phyloP scores from a whole-genome alignment of 2,329 filamentous ascomycete genomes.

The Aspergillus sp. region DNA sequence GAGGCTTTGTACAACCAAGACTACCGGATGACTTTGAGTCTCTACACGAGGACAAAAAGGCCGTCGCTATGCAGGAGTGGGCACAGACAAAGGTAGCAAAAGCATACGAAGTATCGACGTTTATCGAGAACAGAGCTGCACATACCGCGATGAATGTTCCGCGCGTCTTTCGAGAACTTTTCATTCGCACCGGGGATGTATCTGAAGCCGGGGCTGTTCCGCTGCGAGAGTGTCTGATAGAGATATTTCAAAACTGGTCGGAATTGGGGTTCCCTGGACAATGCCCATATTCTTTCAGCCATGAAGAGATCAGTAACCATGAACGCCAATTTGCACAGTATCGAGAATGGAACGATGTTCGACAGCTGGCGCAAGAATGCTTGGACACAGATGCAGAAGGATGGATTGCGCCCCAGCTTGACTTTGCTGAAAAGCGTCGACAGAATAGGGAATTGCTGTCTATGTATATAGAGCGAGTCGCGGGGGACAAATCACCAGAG shows the following conservation, averaged over 20 bases:
- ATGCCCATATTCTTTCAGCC: constrained; percentile 10
- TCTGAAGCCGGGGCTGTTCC: constrained; percentile 17
- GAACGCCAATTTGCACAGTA: constrained; percentile 11
- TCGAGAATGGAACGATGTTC: constrained; percentile 15
- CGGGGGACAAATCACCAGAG: constrained; percentile 6
- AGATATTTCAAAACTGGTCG: constrained; percentile 10
- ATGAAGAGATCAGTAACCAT: constrained; percentile 11
- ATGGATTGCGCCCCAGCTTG: constrained; percentile 18
- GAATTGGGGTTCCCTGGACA: not conserved
- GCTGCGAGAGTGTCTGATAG: constrained; percentile 12
- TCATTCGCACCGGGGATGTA: constrained; percentile 9
- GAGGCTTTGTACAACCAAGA: constrained; percentile 13
- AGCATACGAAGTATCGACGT: constrained; percentile 20
- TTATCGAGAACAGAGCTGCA: constrained; percentile 8
- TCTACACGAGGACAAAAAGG: constrained; percentile 7
- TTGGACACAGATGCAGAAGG: constrained; percentile 20
- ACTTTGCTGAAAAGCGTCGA: constrained; percentile 16
- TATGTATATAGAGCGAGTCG: constrained; percentile 10
- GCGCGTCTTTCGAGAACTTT: constrained; percentile 10
- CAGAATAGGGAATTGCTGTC: constrained; percentile 16
- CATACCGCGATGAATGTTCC: constrained; percentile 3
- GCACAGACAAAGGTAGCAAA: constrained; percentile 25
- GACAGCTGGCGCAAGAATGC: constrained; percentile 17
- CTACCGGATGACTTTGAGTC: not conserved
- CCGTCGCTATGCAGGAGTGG: constrained; percentile 16